These are phyloP conservation scores for Seiridium cupressi DNA, from an alignment of 2,329 filamentous ascomycete species.

Conservation along the genomic window DNA sequence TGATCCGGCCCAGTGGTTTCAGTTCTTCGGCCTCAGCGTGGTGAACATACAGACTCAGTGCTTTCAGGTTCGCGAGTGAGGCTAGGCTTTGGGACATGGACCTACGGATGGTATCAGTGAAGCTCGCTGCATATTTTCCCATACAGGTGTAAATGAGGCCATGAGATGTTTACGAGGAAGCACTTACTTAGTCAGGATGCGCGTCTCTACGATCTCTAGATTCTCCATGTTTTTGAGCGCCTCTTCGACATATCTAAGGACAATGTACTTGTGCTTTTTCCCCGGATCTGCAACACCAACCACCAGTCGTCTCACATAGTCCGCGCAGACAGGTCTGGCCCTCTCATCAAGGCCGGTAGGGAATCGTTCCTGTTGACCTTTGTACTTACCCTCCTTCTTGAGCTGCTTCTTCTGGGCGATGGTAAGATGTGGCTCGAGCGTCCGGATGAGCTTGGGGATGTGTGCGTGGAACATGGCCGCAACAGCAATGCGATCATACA, in stretches of 20 bases:
- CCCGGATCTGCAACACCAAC: conserved; percentile 3
- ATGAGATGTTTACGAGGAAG: background rate
- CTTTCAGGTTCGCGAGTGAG: conserved; percentile 6
- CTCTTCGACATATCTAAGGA: conserved; percentile 9
- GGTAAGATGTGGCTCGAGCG: conserved; percentile 7
- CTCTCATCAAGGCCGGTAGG: background rate
- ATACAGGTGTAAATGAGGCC: background rate
- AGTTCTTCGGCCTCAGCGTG: background rate
- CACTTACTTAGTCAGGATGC: conserved; percentile 2
- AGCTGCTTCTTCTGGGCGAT: conserved; percentile 10
- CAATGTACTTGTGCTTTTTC: conserved; percentile 7
- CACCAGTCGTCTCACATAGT: conserved; percentile 6
- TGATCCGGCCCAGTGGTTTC: background rate
- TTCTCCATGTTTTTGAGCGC: conserved; percentile 3
- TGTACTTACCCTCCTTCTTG: conserved; percentile 11
- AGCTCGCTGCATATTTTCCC: background rate
- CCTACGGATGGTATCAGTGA: background rate
- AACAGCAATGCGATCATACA: conserved; percentile 3
- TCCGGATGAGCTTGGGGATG: conserved; percentile 11
- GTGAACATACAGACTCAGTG: background rate
- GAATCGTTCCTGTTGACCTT: conserved; percentile 9
- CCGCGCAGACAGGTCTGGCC: conserved; percentile 2
- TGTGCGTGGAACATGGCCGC: conserved; percentile 8
- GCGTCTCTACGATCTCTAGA: conserved; percentile 3
- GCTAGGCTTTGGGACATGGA: conserved; percentile 3